Percentiles rank a stretch among this genome's conserved stretches.
These are phyloP conservation scores for Apiotrichum mycotoxinovorans DNA, from an alignment of 1,284 basidiomycete species.

Conservation along the genomic window DNA sequence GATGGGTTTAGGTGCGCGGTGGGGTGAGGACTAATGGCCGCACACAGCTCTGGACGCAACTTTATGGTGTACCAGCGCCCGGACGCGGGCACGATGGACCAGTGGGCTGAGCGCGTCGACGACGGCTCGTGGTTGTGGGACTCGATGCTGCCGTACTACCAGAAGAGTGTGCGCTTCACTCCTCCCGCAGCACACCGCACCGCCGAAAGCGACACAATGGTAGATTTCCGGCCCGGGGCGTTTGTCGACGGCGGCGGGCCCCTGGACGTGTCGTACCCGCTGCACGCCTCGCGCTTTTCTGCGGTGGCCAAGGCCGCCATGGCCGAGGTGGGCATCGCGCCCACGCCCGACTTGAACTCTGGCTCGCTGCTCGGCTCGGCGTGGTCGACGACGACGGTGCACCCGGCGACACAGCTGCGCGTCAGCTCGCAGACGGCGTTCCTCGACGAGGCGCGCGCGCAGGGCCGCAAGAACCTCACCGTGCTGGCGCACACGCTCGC, in stretches of 20 bases:
- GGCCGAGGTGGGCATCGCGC: too few relatives aligned
- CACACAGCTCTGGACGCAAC: background rate
- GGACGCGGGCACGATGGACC: conserved; percentile 1
- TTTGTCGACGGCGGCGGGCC: too few relatives aligned
- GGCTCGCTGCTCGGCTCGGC: too few relatives aligned
- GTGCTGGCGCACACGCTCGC: background rate
- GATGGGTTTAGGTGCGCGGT: background rate
- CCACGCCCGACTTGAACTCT: background rate
- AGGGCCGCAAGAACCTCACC: background rate
- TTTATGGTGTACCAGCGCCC: conserved; percentile 6
- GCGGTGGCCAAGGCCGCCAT: too few relatives aligned
- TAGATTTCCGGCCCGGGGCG: too few relatives aligned
- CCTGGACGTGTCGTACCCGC: too few relatives aligned
- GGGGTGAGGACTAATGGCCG: too few relatives aligned
- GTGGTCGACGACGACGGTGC: too few relatives aligned
- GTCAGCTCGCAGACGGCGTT: background rate
- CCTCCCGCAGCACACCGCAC: too few relatives aligned
- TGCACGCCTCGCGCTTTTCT: too few relatives aligned
- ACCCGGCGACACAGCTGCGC: too few relatives aligned
- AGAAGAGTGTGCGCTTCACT: conserved; percentile 2
- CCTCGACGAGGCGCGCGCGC: background rate
- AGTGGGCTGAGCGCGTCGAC: conserved; percentile 1
- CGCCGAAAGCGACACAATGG: too few relatives aligned
- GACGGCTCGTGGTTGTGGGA: conserved; percentile 1
- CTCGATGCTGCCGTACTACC: background rate